Conservation (phyloP, 2,329 filamentous ascomycete species). For the Pseudocercospora cruenta region DNA sequence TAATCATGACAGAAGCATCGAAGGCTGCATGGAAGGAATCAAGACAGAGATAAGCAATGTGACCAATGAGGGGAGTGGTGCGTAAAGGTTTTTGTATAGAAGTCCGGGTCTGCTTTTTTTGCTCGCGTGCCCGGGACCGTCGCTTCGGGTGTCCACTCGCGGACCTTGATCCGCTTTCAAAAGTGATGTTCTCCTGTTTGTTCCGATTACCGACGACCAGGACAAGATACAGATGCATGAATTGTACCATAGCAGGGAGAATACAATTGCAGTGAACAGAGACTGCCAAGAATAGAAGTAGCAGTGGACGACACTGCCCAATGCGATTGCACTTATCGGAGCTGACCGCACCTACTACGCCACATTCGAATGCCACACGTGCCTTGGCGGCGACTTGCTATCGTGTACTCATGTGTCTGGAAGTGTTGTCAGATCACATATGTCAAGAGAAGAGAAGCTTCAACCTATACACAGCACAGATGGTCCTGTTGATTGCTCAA, state of each 20-base stretch:
- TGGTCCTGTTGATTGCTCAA: too few species aligned
- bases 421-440: neutral
- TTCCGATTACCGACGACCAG: neutral
- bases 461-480: too few species aligned
- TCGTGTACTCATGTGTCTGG: neutral
- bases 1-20: neutral
- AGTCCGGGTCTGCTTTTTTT: neutral
- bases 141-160: neutral
- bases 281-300: neutral
- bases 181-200: neutral
- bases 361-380: neutral
- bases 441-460: too few species aligned
- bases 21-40: neutral
- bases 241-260: neutral
- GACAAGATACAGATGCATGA: neutral
- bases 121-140: too few species aligned
- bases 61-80: neutral
- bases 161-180: neutral
- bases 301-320: too few species aligned
- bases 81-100: neutral
- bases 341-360: neutral
- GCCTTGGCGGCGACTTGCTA: neutral
- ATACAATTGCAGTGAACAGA: neutral
- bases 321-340: neutral
- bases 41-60: slow-evolving; percentile 1